phyloP scores from a whole-genome alignment of 1,139 yeast species.

The Geotrichum klebahnii region DNA sequence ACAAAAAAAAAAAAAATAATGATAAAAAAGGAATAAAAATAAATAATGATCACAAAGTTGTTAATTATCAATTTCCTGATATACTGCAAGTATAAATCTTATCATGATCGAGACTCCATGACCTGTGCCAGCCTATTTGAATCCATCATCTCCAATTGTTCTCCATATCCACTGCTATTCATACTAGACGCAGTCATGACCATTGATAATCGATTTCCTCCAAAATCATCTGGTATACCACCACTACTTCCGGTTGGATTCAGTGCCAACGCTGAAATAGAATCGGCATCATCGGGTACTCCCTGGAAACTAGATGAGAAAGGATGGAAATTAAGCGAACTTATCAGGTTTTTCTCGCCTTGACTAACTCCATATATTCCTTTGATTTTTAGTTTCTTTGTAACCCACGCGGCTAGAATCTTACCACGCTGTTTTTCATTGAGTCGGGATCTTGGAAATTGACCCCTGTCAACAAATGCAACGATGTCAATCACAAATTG shows the following conservation, averaged over 20 bases:
- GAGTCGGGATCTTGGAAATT: constrained; percentile 62
- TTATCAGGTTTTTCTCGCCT: constrained; percentile 30
- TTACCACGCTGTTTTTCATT: constrained; percentile 75
- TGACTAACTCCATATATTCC: constrained; percentile 39
- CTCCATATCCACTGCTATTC: neutral
- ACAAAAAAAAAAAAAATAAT: too few relatives aligned
- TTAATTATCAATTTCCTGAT: too few relatives aligned
- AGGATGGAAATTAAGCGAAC: constrained; percentile 22
- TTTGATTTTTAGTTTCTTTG: constrained; percentile 41
- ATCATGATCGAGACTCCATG: too few relatives aligned
- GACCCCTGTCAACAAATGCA: constrained; percentile 66
- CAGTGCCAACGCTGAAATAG: neutral
- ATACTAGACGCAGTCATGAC: neutral
- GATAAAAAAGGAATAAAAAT: too few relatives aligned
- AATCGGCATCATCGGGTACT: neutral
- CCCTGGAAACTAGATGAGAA: neutral
- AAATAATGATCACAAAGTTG: too few relatives aligned
- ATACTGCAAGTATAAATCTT: too few relatives aligned
- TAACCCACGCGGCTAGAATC: constrained; percentile 54
- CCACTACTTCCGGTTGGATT: neutral
- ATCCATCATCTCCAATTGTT: too few relatives aligned
- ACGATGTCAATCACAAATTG: constrained; percentile 80
- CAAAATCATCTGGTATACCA: neutral
- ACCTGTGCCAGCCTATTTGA: too few relatives aligned
- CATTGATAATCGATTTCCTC: neutral